phyloP scores from a whole-genome alignment of 768 basidiomycete species.

The Mycena filopes region DNA sequence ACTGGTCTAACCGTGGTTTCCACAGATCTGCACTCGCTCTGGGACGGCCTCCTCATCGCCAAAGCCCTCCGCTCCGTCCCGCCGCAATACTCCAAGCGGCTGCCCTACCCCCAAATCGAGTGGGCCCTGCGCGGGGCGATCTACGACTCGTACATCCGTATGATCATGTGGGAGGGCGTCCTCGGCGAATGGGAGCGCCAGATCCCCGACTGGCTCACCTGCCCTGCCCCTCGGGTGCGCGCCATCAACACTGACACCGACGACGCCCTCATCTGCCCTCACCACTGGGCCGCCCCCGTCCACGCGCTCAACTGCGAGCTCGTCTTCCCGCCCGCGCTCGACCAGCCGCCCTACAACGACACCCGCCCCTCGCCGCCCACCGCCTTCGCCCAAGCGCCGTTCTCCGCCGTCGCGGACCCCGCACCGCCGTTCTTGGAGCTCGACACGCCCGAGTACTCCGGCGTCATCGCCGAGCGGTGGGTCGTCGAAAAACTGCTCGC shows the following conservation, averaged over 20 bases:
- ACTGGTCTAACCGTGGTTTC: background rate
- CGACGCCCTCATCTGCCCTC: slow-evolving; percentile 76
- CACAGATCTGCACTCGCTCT: slow-evolving; percentile 84
- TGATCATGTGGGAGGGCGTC: slow-evolving; percentile 87
- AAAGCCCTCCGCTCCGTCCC: slow-evolving; percentile 81
- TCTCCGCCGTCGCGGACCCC: slow-evolving; percentile 9
- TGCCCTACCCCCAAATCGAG: slow-evolving; percentile 77
- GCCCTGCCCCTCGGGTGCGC: slow-evolving; percentile 54
- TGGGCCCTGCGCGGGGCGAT: slow-evolving; percentile 78
- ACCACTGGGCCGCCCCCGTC: slow-evolving; percentile 78
- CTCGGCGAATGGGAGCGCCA: slow-evolving; percentile 74
- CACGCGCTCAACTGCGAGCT: slow-evolving; percentile 86
- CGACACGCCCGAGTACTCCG: slow-evolving; percentile 84
- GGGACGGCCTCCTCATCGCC: slow-evolving; percentile 87
- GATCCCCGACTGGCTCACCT: slow-evolving; percentile 71
- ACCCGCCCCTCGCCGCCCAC: slow-evolving; percentile 24
- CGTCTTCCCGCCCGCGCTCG: slow-evolving; percentile 81
- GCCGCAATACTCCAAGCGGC: slow-evolving; percentile 78
- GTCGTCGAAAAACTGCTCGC: slow-evolving; percentile 86
- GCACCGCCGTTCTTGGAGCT: slow-evolving; percentile 68
- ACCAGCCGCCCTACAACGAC: slow-evolving; percentile 54
- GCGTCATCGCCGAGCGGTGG: slow-evolving; percentile 71
- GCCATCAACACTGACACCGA: slow-evolving; percentile 48
- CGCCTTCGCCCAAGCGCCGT: background rate
- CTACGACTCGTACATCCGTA: slow-evolving; percentile 90